Conservation (phyloP, 2,329 filamentous ascomycete species). For the Penicillium sp. region DNA sequence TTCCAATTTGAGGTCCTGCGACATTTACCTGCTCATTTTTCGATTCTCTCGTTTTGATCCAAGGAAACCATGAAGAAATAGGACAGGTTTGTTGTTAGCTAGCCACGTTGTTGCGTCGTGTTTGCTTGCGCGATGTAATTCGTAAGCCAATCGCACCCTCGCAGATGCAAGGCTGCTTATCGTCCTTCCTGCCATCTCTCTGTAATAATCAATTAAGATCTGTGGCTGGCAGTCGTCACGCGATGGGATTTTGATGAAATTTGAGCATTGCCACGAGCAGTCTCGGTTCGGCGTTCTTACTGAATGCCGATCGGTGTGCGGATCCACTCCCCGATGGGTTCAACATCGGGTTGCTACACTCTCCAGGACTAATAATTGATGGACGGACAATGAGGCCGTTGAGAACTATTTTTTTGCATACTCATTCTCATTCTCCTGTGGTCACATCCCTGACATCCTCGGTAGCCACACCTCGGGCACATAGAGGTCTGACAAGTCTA, state of each 20-base stretch:
- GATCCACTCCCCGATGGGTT: background rate
- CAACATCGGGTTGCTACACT: background rate
- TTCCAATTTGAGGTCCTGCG: background rate
- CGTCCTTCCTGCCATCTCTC: background rate
- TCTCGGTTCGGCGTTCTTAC: background rate
- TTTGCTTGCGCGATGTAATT: slow-evolving; percentile 5
- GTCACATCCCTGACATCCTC: too few species aligned
- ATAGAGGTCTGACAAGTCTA: too few species aligned
- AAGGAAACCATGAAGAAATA: slow-evolving; percentile 89
- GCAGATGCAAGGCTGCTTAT: background rate
- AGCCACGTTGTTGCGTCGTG: background rate
- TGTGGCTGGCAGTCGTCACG: background rate
- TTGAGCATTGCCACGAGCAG: background rate
- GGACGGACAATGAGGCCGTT: too few species aligned
- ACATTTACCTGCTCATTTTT: slow-evolving; percentile 78
- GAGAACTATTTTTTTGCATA: too few species aligned
- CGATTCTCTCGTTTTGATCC: slow-evolving; percentile 89
- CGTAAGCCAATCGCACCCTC: slow-evolving; percentile 11
- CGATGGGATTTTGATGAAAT: too few species aligned
- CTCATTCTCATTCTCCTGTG: too few species aligned
- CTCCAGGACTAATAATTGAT: background rate
- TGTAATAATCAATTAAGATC: background rate
- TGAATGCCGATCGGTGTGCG: background rate
- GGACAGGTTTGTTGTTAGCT: slow-evolving; percentile 54
- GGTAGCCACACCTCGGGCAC: too few species aligned